These are phyloP conservation scores for Cardiosporidium cionae DNA, from an alignment of 169 alveolate genomes.

Conservation along the genomic window DNA sequence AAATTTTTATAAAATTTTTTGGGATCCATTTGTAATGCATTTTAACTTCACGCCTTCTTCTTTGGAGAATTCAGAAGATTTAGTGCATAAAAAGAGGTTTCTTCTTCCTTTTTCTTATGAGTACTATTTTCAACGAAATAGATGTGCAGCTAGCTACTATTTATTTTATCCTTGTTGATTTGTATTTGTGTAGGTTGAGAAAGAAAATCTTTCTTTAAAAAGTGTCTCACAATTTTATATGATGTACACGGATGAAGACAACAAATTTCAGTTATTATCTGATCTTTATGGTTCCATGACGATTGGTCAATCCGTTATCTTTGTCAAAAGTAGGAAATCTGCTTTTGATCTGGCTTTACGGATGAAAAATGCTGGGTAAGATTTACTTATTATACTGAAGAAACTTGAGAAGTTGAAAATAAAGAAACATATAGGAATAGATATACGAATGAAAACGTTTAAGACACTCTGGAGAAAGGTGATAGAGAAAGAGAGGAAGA, in stretches of 20 bases:
- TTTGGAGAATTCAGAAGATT: no score
- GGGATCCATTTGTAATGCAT: no score
- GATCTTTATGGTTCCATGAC: constrained; percentile 89
- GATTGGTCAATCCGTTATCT: constrained; percentile 92
- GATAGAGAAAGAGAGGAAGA: no score
- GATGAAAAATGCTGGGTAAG: constrained; percentile 77
- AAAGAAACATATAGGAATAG: not conserved
- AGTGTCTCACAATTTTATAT: constrained; percentile 87
- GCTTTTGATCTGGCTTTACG: constrained; percentile 83
- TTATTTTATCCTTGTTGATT: not conserved
- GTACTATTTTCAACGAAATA: no score
- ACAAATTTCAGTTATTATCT: constrained; percentile 79
- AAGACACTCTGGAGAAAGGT: no score
- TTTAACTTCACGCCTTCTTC: no score
- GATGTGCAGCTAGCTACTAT: no score
- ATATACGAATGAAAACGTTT: not conserved
- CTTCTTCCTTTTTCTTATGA: no score
- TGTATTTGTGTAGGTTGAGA: constrained; percentile 61
- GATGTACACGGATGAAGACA: constrained; percentile 53
- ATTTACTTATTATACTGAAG: constrained; percentile 5
- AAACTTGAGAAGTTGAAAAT: constrained; percentile 16
- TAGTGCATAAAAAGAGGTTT: no score
- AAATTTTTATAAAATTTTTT: no score
- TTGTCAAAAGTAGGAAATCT: constrained; percentile 86
- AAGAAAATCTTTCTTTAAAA: constrained; percentile 89